Evolutionary conservation across 2,329 filamentous ascomycete genomes (phyloP).

Genomic region (Clonostachys rhizophaga): DNA sequence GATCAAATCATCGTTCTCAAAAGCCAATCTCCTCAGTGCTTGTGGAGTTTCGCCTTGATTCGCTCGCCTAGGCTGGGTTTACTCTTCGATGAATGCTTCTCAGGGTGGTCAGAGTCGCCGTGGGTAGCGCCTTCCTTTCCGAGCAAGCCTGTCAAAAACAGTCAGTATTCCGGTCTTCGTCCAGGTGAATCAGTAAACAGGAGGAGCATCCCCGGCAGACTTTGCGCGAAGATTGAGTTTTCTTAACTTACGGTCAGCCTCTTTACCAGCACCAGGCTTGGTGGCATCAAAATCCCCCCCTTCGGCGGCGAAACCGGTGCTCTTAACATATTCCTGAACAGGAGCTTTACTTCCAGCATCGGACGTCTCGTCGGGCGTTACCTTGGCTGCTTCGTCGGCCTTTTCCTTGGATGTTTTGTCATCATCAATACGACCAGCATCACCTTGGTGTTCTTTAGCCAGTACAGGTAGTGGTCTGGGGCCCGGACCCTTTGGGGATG

Average conservation of each 20-base stretch:
- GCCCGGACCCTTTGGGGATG: slow-evolving; percentile 32
- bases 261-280: slow-evolving; percentile 58
- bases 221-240: slow-evolving; percentile 29
- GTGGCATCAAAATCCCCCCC: slow-evolving; percentile 64
- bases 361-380: slow-evolving; percentile 7
- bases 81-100: slow-evolving; percentile 18
- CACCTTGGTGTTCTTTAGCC: slow-evolving; percentile 23
- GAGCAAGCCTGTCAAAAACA: too few relatives aligned
- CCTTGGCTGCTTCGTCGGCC: slow-evolving; percentile 14
- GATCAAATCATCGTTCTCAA: too few relatives aligned
- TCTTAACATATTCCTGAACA: slow-evolving; percentile 44
- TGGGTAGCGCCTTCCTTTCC: neutral
- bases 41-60: slow-evolving; percentile 66
- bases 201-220: slow-evolving; percentile 35
- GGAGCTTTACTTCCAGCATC: neutral
- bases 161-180: too few relatives aligned
- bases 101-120: slow-evolving; percentile 8
- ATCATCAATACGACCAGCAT: slow-evolving; percentile 13
- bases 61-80: slow-evolving; percentile 56
- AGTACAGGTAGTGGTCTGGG: slow-evolving; percentile 33
- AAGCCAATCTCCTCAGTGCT: neutral
- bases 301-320: slow-evolving; percentile 55
- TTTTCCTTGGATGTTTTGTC: neutral
- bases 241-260: slow-evolving; percentile 57
- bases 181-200: too few relatives aligned